Evolutionary conservation across 2,329 filamentous ascomycete genomes (phyloP), one percentile per base, ranked within the genome.

Genomic region (Pseudogymnoascus sp.): DNA sequence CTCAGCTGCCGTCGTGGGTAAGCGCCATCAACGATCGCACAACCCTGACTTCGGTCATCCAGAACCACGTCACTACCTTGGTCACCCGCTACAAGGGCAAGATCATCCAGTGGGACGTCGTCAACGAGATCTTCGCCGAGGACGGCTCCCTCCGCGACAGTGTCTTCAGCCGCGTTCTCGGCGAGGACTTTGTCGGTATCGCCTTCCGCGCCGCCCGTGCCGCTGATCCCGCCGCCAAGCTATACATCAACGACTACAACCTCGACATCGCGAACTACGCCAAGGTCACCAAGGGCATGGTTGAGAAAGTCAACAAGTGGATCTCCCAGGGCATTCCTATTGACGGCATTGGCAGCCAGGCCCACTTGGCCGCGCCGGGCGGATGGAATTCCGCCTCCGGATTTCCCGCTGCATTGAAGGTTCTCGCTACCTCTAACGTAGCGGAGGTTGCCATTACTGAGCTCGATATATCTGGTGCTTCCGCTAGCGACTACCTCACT

Each of bases 161-260:
- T 7, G 84, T 89, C 67, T 91, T 89, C 77, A 87, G 78, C 68
- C 79, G 82, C 25, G 83, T 90, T 2, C 80, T 91, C 4, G 87
- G 87, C 51, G 86, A 90, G 75, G 81, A 82, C 72, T 90, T 87
- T 70, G 83, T 91, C 61, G 77, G 78, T 17, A 87, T 89, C 68
- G 88, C 88, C 41, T 91, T 91, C 76, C 79, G 82, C 60, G 83
- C 88, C 8, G 88, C 89, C 15, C 81, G 83, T 60, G 78, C 79
- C 6, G 87, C 85, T 9, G 88, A 91, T 71, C 86, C 88, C 2
- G 69, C 74, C 61, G 86, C 85, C 2, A 87, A 87, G 74, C 79
- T 91, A 38, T 92, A 89, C 77, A 89, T 91, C 76, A 92, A 91
- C 74, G 88, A 91, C 72, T 84, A 81, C 75, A 89, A 88, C 8